Evolutionary conservation across 352 stramenopile genomes (phyloP), one percentile per base, ranked within the genome.

Genomic region (Aphanomyces invadans): DNA sequence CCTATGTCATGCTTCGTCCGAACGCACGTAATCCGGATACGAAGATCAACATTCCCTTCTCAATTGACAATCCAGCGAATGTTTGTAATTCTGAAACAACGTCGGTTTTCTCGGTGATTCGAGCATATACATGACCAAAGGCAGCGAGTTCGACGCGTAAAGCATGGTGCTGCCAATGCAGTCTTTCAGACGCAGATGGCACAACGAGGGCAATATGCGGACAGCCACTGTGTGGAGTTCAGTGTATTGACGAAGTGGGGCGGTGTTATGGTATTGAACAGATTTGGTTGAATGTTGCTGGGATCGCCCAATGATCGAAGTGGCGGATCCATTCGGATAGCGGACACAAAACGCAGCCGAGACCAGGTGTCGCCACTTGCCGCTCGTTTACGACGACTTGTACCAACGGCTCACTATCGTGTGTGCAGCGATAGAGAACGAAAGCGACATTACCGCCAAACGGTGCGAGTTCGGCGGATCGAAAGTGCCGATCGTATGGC

Each of bases 401-500:
- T 25, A 90, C 80, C 31, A 75, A 74, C 42, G 74, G 87, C 5
- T 9, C 23, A 25, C 23, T 33, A 9, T 39, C 21, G 31, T 55
- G 9, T 2, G 60, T n/a, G 33, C 84, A 93, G 17, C 87, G 70
- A 60, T 93, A 87, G 2, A 93, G 74, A 53, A 91, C 77, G 72
- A 93, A 91, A 0, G 81, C 85, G 51, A 93, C 89, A 56, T 93
- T 93, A 21, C 76, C 85, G 5, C 81, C 77, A 62, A 93, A 93
- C 31, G 85, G 85, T 9, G 85, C 73, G 23, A 91, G 65, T 17
- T 69, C 68, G 0, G 80, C 80, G n/a, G 76, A 82, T 33, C 74
- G 73, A 64, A 93, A 93, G 32, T 73, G 71, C 10, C 85, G 76
- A 26, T 75, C 66, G 4, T 67, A 57, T 23, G 81, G 36, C 12